Percentiles rank a stretch among this genome's conserved stretches.
Evolutionary conservation across 495 filamentous ascomycete species (phyloP).

Genomic region (Penicillium lagena): DNA sequence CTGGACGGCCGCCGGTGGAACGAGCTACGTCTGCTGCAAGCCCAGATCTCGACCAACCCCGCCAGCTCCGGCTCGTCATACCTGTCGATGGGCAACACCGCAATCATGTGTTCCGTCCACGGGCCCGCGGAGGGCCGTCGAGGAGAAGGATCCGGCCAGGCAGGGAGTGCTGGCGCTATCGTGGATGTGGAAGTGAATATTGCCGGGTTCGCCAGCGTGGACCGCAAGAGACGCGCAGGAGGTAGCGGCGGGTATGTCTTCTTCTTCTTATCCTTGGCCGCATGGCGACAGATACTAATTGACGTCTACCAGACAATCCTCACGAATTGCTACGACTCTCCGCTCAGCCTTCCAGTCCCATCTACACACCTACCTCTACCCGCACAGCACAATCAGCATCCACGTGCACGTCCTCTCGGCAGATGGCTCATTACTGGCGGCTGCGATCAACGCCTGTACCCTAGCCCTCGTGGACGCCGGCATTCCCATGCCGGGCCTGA

Average conservation of each 20-base stretch:
- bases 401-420: constrained; percentile 81
- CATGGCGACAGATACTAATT: constrained; percentile 8
- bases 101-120: constrained; percentile 85
- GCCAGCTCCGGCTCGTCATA: constrained; percentile 86
- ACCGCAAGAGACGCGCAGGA: constrained; percentile 64
- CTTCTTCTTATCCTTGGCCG: neutral
- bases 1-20: constrained; percentile 97
- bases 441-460: constrained; percentile 85
- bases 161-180: constrained; percentile 47
- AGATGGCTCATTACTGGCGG: constrained; percentile 85
- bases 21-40: constrained; percentile 83
- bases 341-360: constrained; percentile 63
- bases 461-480: constrained; percentile 92
- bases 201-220: constrained; percentile 82
- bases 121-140: constrained; percentile 69
- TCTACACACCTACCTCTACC: constrained; percentile 81
- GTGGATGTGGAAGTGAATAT: constrained; percentile 79
- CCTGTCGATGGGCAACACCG: constrained; percentile 93
- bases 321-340: constrained; percentile 74
- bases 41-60: constrained; percentile 84
- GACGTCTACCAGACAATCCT: constrained; percentile 53
- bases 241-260: constrained; percentile 66
- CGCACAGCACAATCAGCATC: constrained; percentile 77
- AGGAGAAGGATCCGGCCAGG: constrained; percentile 38
- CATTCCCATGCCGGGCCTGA: constrained; percentile 86